phyloP scores from a whole-genome alignment of 352 stramenopile genomes.

The Phytophthora hibernalis region DNA sequence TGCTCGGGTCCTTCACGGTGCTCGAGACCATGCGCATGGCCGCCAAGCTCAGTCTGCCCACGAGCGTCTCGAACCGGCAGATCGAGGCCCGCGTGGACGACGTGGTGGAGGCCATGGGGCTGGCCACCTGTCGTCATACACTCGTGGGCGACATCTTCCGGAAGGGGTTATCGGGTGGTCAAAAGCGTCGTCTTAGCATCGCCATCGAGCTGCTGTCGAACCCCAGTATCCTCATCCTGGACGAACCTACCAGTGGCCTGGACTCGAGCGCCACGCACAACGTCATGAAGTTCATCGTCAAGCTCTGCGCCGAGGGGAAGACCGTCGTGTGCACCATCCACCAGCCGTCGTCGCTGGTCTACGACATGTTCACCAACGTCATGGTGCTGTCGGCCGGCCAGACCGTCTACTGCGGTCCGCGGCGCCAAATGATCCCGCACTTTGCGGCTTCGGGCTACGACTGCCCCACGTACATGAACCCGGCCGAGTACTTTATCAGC shows the following conservation, averaged over 20 bases:
- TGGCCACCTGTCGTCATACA: constrained; percentile 51
- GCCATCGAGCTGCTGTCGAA: constrained; percentile 79
- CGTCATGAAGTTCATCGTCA: constrained; percentile 53
- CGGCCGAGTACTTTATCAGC: no score
- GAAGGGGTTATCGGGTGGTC: constrained; percentile 78
- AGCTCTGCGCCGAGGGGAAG: constrained; percentile 45
- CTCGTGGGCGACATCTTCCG: constrained; percentile 80
- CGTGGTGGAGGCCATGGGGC: constrained; percentile 65
- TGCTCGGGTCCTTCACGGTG: constrained; percentile 72
- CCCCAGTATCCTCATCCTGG: constrained; percentile 80
- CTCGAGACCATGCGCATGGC: constrained; percentile 72
- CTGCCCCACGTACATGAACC: no score
- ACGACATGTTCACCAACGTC: no score
- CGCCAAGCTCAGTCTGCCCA: constrained; percentile 60
- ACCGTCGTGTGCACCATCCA: no score
- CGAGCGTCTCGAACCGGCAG: constrained; percentile 26
- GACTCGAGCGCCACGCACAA: constrained; percentile 58
- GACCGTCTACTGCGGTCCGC: constrained; percentile 81
- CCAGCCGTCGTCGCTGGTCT: no score
- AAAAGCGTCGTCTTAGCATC: constrained; percentile 81
- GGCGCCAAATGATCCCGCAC: constrained; percentile 46
- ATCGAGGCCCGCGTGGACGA: constrained; percentile 43
- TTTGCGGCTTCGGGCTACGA: constrained; percentile 41
- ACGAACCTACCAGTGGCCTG: constrained; percentile 74
- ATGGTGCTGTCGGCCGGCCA: constrained; percentile 67